phyloP scores from a whole-genome alignment of 345 rosid species.

The Clarkia xantiana region DNA sequence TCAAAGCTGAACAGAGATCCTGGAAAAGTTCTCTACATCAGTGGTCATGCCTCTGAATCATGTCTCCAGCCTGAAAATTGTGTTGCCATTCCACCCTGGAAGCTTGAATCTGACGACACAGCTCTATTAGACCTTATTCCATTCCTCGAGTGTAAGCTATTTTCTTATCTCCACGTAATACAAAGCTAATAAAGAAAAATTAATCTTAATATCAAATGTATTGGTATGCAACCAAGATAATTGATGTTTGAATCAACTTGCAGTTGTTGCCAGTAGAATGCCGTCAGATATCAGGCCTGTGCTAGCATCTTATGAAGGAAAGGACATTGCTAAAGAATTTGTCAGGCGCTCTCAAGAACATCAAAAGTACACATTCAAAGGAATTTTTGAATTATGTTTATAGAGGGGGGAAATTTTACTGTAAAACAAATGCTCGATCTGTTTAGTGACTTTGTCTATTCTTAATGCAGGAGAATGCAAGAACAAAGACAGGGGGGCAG shows the following conservation, averaged over 20 bases:
- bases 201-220: not conserved
- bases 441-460: not conserved
- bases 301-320: conserved; percentile 54
- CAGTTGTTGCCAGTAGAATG: conserved; percentile 69
- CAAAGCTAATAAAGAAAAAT: not conserved
- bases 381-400: not conserved
- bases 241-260: too few species aligned
- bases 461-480: conserved; percentile 40
- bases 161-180: not conserved
- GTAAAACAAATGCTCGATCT: not conserved
- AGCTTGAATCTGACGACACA: conserved; percentile 68
- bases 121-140: conserved; percentile 91
- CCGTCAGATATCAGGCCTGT: conserved; percentile 81
- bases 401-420: not conserved
- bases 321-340: conserved; percentile 75
- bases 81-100: conserved; percentile 68
- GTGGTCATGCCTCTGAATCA: conserved; percentile 68
- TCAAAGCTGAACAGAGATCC: conserved; percentile 97
- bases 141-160: conserved; percentile 77
- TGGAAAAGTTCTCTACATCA: conserved; percentile 54
- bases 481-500: conserved; percentile 53
- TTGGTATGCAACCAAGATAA: too few species aligned
- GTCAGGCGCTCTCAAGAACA: conserved; percentile 69
- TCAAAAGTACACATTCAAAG: conserved; percentile 33
- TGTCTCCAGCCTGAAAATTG: conserved; percentile 87